Base-by-base conservation (phyloP, 139 green algal genomes). In the Parachlorella kessleri region DNA sequence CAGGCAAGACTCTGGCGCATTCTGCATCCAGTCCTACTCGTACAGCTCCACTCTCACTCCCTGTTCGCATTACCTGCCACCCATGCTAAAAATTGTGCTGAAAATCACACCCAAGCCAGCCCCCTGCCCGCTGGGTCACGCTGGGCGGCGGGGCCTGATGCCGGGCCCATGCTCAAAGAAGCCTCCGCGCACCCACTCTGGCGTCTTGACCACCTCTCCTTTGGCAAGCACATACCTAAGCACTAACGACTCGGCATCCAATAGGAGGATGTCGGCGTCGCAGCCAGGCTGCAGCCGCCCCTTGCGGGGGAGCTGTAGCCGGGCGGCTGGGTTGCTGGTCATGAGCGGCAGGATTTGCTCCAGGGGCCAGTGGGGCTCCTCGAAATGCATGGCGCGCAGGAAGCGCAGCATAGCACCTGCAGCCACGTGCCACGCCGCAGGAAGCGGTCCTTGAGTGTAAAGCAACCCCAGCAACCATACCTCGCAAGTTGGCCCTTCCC, bases 211-310 rank as follows among this genome's bases (percentile, higher is more conserved):
- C 32, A 83, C 28, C 67, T 65, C 21, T 1, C 79, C 83, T 1
- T 69, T 75, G 5, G 79, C 72, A 40, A 86, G 28, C 4, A 83
- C 79, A 55, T 83, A 79, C 14, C 48, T 59, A 23, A 80, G 32
- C 30, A 42, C 64, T 39, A 80, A 14, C 4, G 40, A 73, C 32
- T 18, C 48, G 14, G 48, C 74, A 39, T 79, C 65, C 35, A 86
- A 36, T 68, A 88, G 41, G 36, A 88, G 66, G 18, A 88, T 37
- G 33, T 88, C 84, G 14, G 84, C 84, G 66, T 86, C 80, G 9
- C 55, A 76, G 3, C 77, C 77, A 38, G 73, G 66, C 18, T 76
- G 63, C 9, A 87, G 42, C 37, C 54, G 59, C n/a, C 84, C 84
- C 70, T 86, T 88, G 36, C 55, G 32, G 18, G 24, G 38, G n/a